Base-by-base conservation (phyloP, 345 rosid species). In the Linum usitatissimum region DNA sequence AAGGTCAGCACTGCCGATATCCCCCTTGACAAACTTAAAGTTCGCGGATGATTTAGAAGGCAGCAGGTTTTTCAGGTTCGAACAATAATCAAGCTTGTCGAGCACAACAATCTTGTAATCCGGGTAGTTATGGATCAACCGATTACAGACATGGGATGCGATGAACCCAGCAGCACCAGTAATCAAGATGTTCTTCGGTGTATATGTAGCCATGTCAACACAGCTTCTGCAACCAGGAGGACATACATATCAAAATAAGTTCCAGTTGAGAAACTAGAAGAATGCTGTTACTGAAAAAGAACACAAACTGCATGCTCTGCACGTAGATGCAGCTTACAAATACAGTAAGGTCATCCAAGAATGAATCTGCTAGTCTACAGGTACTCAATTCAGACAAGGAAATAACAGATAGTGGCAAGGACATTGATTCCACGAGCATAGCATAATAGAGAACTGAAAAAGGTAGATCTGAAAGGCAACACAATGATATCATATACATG, bases 151-250 rank as follows among this genome's bases (percentile, higher is more conserved):
- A 79, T 85, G 95, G 40, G 89, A 87, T 19, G 95, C 95, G 6
- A 87, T 85, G 79, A 87, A 87, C 63, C 95, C 91, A 66, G 95
- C 91, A 20, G 95, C 95, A 49, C 95, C 95, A 13, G 95, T 87
- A 21, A 87, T 87, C 10, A 87, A 91, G 71, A 87, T 87, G 80
- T 87, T 87, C 83, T 85, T 87, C 0, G 91, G 95, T 18, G 80
- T 79, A 62, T 87, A 75, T 0, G 81, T 51, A 14, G 76, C 65
- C 76, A 73, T 73, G 66, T 28, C 65, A 20, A 62, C 36, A 64
- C 36, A 70, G 40, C n/a, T 63, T 62, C 70, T 71, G 19, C 61
- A 62, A 17, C 13, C 10, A 20, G 57, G 18, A 51, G 3, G 58
- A 31, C 7, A 20, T 38, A 65, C 3, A 65, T 31, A 48, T 66